Conservation (phyloP, 371 early-diverging fungal species). For the Lichtheimia corymbifera region DNA sequence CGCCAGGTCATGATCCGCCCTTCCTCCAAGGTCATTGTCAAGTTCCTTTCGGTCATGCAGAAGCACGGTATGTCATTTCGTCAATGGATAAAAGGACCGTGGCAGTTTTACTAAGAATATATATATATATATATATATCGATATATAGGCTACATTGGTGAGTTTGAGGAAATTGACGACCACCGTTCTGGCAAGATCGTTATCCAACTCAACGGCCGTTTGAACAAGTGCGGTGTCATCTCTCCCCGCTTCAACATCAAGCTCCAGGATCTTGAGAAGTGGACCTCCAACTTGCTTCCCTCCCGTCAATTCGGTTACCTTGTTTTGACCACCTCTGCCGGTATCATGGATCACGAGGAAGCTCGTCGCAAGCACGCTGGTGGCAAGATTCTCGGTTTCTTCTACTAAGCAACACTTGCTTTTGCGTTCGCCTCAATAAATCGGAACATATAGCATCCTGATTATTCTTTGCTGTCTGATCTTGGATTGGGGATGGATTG, state of each 20-base stretch:
- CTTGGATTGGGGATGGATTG: too few species aligned
- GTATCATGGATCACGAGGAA: conserved; percentile 99
- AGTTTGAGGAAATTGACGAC: conserved; percentile 98
- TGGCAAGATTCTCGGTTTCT: conserved; percentile 98
- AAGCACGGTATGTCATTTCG: conserved; percentile 75
- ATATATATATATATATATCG: too few species aligned
- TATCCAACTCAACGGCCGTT: conserved; percentile 97
- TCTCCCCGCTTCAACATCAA: conserved; percentile 99
- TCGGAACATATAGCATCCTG: too few species aligned
- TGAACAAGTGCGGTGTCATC: conserved; percentile 99
- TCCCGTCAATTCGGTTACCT: conserved; percentile 99
- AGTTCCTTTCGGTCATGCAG: conserved; percentile 99
- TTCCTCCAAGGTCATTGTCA: conserved; percentile 94
- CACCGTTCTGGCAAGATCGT: conserved; percentile 99
- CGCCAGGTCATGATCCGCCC: conserved; percentile 95
- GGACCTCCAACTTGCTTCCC: conserved; percentile 97
- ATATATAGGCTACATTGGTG: conserved; percentile 94
- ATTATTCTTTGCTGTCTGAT: too few species aligned
- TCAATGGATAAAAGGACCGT: too few species aligned
- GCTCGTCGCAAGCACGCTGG: conserved; percentile 98
- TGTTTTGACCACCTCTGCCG: conserved; percentile 96
- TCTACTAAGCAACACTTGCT: conserved; percentile 47
- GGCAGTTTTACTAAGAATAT: not conserved
- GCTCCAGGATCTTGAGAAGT: conserved; percentile 94
- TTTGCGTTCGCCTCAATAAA: too few species aligned